Conservation (phyloP, 148 eudicot species). For the Camellia sinensis region DNA sequence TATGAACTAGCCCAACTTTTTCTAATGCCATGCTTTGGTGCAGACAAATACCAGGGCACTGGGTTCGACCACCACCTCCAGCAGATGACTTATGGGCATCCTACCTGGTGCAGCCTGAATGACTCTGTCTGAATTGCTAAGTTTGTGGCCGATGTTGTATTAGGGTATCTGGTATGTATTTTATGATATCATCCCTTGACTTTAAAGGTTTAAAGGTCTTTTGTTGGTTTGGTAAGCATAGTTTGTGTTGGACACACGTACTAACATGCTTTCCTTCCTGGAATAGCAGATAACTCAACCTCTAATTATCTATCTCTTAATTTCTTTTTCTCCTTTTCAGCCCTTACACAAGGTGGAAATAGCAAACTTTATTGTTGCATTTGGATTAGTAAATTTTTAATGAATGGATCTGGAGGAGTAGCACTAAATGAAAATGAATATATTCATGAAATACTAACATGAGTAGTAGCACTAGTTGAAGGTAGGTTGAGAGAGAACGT, state of each 20-base stretch:
- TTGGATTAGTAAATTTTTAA: too few species aligned
- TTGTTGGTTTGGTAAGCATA: too few species aligned
- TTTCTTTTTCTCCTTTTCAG: too few species aligned
- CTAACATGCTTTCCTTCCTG: neutral
- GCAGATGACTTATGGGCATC: conserved; percentile 91
- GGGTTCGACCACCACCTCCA: conserved; percentile 94
- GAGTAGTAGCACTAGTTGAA: too few species aligned
- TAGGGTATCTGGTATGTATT: neutral
- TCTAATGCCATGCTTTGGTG: conserved; percentile 19
- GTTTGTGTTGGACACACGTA: too few species aligned
- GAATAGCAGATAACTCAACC: neutral
- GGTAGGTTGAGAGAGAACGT: too few species aligned
- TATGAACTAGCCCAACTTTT: neutral
- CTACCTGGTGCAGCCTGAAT: conserved; percentile 58
- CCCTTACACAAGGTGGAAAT: too few species aligned
- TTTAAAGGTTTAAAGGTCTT: too few species aligned
- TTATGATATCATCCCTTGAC: neutral
- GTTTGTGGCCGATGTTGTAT: neutral
- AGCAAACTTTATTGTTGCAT: too few species aligned
- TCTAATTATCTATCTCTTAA: neutral
- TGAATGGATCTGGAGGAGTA: too few species aligned
- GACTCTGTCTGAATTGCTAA: conserved; percentile 7
- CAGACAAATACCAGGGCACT: conserved; percentile 96
- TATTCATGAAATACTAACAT: neutral
- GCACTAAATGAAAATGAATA: too few species aligned